Evolutionary conservation across 345 rosid genomes (phyloP).

Genomic region (Trapa bicornis): DNA sequence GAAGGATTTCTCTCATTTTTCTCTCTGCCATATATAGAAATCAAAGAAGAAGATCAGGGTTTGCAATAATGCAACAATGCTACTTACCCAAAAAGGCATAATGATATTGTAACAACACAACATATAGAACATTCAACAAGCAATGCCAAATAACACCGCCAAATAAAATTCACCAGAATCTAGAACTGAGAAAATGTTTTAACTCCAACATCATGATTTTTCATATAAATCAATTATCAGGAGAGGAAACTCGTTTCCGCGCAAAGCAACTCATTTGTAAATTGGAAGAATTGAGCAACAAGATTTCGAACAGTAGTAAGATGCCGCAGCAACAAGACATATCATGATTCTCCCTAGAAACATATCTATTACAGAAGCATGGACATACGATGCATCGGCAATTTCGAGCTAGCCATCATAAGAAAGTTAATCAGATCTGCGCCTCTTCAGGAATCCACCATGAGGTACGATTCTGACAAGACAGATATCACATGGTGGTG

Average conservation of each 20-base stretch:
- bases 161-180: neutral
- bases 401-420: neutral
- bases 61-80: neutral
- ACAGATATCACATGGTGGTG: neutral
- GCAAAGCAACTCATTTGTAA: neutral
- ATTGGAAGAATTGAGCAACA: neutral
- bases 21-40: neutral
- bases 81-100: neutral
- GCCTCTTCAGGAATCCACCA: neutral
- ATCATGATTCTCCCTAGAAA: neutral
- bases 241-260: neutral
- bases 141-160: neutral
- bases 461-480: neutral
- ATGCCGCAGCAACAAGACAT: neutral
- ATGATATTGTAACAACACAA: neutral
- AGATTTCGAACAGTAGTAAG: neutral
- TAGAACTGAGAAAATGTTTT: neutral
- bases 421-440: neutral
- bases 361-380: neutral
- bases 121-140: neutral
- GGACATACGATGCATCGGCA: neutral
- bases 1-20: slow-evolving; percentile 41
- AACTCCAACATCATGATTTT: neutral
- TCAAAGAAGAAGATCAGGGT: neutral
- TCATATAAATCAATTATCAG: neutral